These are phyloP conservation scores for Mycena citricolor DNA, from an alignment of 1,284 basidiomycete species.

Conservation along the genomic window DNA sequence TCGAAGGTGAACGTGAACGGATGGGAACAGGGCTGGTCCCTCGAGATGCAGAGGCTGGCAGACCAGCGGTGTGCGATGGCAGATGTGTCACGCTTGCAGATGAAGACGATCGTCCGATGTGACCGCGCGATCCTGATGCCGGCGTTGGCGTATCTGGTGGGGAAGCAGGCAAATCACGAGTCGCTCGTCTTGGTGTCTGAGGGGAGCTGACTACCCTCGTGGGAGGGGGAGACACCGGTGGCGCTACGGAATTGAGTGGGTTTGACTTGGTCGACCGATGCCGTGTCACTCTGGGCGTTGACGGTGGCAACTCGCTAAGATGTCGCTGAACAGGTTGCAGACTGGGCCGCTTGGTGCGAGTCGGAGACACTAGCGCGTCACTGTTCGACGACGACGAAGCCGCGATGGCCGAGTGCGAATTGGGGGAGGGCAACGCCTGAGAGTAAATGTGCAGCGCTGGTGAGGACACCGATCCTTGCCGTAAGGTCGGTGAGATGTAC, in stretches of 20 bases:
- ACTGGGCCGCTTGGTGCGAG: constrained; percentile 41
- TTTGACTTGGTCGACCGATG: constrained; percentile 23
- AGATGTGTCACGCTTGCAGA: constrained; percentile 42
- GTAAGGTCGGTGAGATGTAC: constrained; percentile 62
- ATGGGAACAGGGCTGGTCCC: constrained; percentile 44
- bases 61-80: constrained; percentile 35
- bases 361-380: constrained; percentile 42
- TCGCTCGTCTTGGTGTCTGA: constrained; percentile 29
- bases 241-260: constrained; percentile 17
- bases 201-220: constrained; percentile 22
- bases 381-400: constrained; percentile 45
- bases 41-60: constrained; percentile 37
- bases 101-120: constrained; percentile 37
- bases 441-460: constrained; percentile 63
- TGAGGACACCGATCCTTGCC: constrained; percentile 69
- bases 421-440: constrained; percentile 50
- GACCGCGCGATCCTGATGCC: constrained; percentile 41
- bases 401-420: constrained; percentile 49
- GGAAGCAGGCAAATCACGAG: constrained; percentile 38
- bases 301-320: constrained; percentile 38
- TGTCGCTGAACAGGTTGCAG: constrained; percentile 36
- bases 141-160: constrained; percentile 51
- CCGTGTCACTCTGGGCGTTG: constrained; percentile 27
- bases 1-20: constrained; percentile 37
- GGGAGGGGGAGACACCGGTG: constrained; percentile 8